A percentile compares a stretch with the other conserved stretches of the same genome.
Conservation (phyloP, 345 rosid species). For the Brassica cretica region DNA sequence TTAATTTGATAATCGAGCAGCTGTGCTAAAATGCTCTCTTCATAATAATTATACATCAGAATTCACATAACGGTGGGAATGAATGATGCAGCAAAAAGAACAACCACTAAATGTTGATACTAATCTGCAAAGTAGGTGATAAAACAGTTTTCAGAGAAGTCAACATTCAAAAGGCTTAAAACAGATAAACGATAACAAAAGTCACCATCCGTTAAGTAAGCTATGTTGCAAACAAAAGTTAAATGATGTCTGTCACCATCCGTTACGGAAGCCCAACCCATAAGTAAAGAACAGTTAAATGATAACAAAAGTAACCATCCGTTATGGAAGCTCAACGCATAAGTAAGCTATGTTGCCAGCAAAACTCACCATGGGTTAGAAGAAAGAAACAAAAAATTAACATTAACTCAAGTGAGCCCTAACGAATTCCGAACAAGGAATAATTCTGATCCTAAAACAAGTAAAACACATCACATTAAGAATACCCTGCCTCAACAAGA, state of each 20-base stretch:
- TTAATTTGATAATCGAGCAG: slow-evolving; percentile 1
- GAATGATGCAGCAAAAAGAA: slow-evolving; percentile 18
- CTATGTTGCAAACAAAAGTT: not conserved
- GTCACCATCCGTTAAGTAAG: not conserved
- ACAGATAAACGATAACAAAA: not conserved
- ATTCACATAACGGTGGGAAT: slow-evolving; percentile 4
- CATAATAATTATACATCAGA: not conserved
- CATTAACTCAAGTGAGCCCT: not conserved
- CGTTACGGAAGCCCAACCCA: not conserved
- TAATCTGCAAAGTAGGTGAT: not conserved
- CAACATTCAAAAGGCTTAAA: not conserved
- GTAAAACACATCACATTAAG: not conserved
- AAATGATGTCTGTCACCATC: not conserved
- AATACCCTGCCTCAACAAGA: slow-evolving; percentile 3
- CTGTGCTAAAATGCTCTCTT: slow-evolving; percentile 13
- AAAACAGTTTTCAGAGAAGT: not conserved
- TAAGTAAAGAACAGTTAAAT: not conserved
- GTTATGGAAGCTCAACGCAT: not conserved
- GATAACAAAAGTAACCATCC: slow-evolving; percentile 8
- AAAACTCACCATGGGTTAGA: not conserved
- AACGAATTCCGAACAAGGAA: not conserved
- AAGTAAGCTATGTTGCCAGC: not conserved
- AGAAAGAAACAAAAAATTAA: not conserved
- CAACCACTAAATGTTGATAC: not conserved
- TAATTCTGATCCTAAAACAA: slow-evolving; percentile 13